A percentile compares a stretch with the other conserved stretches of the same genome.
These are phyloP conservation scores for Lachnellula willkommii DNA, from an alignment of 2,329 filamentous ascomycete genomes.

Conservation along the genomic window DNA sequence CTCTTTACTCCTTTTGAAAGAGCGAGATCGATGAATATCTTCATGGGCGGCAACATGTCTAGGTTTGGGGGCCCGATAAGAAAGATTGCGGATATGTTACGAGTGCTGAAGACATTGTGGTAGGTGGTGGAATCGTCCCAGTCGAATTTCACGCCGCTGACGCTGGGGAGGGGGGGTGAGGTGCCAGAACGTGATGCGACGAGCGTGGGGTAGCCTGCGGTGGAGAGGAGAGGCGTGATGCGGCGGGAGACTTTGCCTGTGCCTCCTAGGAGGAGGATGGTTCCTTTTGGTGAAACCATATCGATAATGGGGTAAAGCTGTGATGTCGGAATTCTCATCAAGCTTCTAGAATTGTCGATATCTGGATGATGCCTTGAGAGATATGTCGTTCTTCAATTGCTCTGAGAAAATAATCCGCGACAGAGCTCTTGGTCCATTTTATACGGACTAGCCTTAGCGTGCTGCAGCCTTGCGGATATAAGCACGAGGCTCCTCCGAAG, in stretches of 20 bases:
- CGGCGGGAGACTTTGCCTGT: conserved; percentile 41
- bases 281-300: conserved; percentile 7
- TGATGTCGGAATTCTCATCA: background rate
- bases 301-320: background rate
- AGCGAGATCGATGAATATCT: conserved; percentile 40
- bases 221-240: conserved; percentile 34
- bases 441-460: background rate
- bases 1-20: conserved; percentile 34
- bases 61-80: conserved; percentile 35
- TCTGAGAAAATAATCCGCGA: no score
- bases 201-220: conserved; percentile 29
- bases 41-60: conserved; percentile 33
- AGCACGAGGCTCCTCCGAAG: background rate
- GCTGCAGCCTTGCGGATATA: conserved; percentile 2
- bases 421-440: background rate
- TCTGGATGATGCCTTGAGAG: background rate
- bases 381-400: background rate
- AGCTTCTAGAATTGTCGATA: background rate
- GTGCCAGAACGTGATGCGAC: conserved; percentile 36
- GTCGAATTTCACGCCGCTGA: conserved; percentile 37
- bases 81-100: conserved; percentile 36
- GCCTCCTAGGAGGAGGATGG: conserved; percentile 40
- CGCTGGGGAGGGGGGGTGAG: conserved; percentile 19
- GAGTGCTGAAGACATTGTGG: conserved; percentile 29
- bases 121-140: conserved; percentile 41